Conservation (phyloP, 352 stramenopile genomes). For the Stramenopiles sp. region DNA sequence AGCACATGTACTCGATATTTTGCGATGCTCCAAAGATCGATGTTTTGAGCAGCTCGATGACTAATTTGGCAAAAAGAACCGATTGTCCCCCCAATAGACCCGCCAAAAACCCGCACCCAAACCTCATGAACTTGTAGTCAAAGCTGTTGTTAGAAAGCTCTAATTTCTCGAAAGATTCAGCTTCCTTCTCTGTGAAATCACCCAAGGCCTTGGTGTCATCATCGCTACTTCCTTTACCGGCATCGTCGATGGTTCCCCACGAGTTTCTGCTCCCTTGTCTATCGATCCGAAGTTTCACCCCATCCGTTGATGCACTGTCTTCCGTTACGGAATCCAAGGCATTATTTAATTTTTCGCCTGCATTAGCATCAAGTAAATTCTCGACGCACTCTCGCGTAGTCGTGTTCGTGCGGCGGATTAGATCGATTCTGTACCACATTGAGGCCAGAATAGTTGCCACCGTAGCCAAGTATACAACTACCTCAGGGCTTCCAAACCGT, state of each 20-base stretch:
- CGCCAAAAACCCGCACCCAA: slow-evolving; percentile 55
- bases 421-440: neutral
- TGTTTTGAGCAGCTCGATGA: slow-evolving; percentile 62
- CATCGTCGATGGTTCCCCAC: no score
- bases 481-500: neutral
- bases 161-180: neutral
- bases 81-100: slow-evolving; percentile 64
- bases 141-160: neutral
- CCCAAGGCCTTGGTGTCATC: no score
- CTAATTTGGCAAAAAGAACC: slow-evolving; percentile 61
- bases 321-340: neutral
- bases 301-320: neutral
- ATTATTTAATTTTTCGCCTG: neutral
- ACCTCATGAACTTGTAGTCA: neutral
- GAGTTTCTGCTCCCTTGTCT: neutral
- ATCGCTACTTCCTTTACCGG: no score
- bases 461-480: neutral
- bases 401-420: neutral
- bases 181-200: no score
- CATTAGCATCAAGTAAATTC: neutral
- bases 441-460: neutral
- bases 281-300: neutral
- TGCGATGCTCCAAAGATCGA: slow-evolving; percentile 46
- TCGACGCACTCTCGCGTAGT: neutral
- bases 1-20: slow-evolving; percentile 31